Base-by-base conservation (phyloP, 2,329 filamentous ascomycete genomes). In the Ophiocordyceps unilateralis region DNA sequence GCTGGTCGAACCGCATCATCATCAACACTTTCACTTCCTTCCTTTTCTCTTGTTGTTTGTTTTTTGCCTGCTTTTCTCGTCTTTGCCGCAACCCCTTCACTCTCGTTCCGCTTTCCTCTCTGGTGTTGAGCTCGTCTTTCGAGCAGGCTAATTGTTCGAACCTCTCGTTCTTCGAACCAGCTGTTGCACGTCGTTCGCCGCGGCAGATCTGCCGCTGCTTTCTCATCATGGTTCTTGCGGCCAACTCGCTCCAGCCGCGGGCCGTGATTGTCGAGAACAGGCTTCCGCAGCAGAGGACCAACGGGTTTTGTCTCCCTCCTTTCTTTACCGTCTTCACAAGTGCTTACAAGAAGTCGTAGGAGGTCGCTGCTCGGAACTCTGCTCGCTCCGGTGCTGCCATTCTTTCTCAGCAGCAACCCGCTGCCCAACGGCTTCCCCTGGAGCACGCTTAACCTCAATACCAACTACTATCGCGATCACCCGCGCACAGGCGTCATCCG, bases 401-500 rank as follows among this genome's bases (percentile, higher is more conserved):
- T 52, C 0, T 74, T 69, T 46, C 55, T 74, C 15, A 61, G 53
- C 5, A 62, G 69, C 52, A 72, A 72, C 47, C 67, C 70, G 19
- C 52, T 68, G 2, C 66, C 66, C 0, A 59, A 65, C 46, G 68
- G 68, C 4, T 65, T 52, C 41, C 73, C 74, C 2, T 77, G 74
- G 74, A 72, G 70, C 22, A 52, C 50, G 5, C 55, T 60, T 38
- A 63, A 61, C 17, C 55, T 63, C 26, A 53, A 53, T 6, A 71
- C 66, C 43, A 71, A 76, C 53, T 72, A 72, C 40, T 72, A 72
- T 47, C 55, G 57, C 2, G 56, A 63, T 5, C 58, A 58, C 24
- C 72, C 73, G 1, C 56, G 60, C 28, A 78, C 74, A 0, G 70
- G 72, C 12, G 66, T 75, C 2, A 73, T 70, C 20, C 61, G 74